These are phyloP conservation scores for Fonsecaea pugnacius DNA, from an alignment of 2,329 filamentous ascomycete genomes.

Conservation along the genomic window DNA sequence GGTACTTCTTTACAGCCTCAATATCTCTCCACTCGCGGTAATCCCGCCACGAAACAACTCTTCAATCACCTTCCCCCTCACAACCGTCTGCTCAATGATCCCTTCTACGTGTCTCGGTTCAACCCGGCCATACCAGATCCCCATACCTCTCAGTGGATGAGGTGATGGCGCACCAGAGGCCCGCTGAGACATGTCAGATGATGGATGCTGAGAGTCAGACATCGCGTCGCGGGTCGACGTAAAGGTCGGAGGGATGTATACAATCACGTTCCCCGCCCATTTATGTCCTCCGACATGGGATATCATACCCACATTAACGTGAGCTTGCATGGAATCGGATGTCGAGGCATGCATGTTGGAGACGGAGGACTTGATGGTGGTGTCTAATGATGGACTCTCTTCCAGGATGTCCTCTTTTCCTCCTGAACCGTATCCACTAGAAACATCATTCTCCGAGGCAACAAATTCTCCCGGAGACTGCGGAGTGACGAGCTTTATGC, in stretches of 20 bases:
- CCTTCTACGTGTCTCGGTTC: slow-evolving; percentile 85
- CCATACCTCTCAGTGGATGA: slow-evolving; percentile 35
- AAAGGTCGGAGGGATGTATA: slow-evolving; percentile 61
- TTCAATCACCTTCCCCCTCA: slow-evolving; percentile 86
- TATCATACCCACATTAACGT: slow-evolving; percentile 54
- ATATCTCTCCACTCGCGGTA: background rate
- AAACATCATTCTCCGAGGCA: slow-evolving; percentile 1
- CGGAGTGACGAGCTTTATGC: slow-evolving; percentile 13
- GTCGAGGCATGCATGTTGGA: background rate
- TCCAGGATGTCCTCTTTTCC: background rate
- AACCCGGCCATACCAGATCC: slow-evolving; percentile 90
- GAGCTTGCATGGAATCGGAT: slow-evolving; percentile 25
- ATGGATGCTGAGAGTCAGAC: background rate
- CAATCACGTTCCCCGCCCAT: slow-evolving; percentile 86
- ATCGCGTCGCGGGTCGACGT: background rate
- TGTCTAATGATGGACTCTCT: background rate
- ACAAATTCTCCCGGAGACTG: slow-evolving; percentile 3
- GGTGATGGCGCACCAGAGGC: slow-evolving; percentile 5
- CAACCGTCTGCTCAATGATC: slow-evolving; percentile 78
- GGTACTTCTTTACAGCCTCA: slow-evolving; percentile 3
- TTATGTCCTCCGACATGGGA: slow-evolving; percentile 93
- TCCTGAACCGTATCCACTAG: background rate
- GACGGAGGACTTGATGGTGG: background rate
- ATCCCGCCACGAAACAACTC: slow-evolving; percentile 70
- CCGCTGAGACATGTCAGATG: slow-evolving; percentile 5